Base-by-base conservation (phyloP, 2,329 filamentous ascomycete genomes). In the Neopestalotiopsis sp. region DNA sequence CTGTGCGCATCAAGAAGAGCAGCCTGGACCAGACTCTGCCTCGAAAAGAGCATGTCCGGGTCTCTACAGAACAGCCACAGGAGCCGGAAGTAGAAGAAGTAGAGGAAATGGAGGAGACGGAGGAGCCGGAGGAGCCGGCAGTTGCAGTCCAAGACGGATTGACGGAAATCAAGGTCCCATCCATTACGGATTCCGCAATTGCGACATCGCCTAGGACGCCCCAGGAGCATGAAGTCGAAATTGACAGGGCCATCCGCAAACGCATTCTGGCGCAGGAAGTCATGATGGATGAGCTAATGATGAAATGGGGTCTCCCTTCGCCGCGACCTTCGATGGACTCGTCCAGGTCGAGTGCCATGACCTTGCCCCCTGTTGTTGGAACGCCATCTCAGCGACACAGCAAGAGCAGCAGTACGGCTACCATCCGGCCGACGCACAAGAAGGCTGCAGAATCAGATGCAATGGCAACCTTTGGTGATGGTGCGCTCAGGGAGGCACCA, bases 281-380 rank as follows among this genome's bases (percentile, higher is more conserved):
- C n/a, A 49, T 69, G 38, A 69, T 69, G 68, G 68, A 64, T 30
- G 49, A 49, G 14, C 61, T 69, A 6, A 69, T 69, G 68, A 59
- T 40, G n/a, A 40, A 53, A 24, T 69, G 68, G 68, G 68, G 65
- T 49, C 49, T 66, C 14, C 65, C 65, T 10, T 59, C 57, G 38
- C 49, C 63, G 9, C 42, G 34, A 6, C 24, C 49, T 49, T 38
- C 63, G 14, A 20, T 30, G 6, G 59, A 61, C 12, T 65, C 49
- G 17, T 34, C 24, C 5, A 56, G 49, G 24, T 38, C 61, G 13
- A 40, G n/a, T 20, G 38, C 30, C 20, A 30, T 45, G 40, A 53
- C 20, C 12, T 12, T 24, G 4, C 62, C 38, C 13, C 32, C 28
- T 10, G 7, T 13, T n/a, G 62, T 32, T 13, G 28, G 13, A 38